phyloP scores from a whole-genome alignment of 2,329 filamentous ascomycete genomes.

The Xylaria polymorpha region DNA sequence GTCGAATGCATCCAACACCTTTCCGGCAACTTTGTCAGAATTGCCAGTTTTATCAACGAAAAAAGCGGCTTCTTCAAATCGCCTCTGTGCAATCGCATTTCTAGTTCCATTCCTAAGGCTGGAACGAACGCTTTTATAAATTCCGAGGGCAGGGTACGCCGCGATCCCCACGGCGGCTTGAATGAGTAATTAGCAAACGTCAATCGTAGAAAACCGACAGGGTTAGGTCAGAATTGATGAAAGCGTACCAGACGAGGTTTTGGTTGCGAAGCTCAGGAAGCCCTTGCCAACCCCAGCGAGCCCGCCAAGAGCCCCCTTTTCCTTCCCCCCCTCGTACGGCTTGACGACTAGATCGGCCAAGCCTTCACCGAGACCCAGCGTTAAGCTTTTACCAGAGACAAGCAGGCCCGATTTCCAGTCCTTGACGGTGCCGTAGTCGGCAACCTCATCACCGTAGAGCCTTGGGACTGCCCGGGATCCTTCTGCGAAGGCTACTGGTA shows the following conservation, averaged over 20 bases:
- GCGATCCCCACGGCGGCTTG: conserved; percentile 5
- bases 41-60: neutral
- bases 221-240: neutral
- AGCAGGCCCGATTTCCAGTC: conserved; percentile 2
- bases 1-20: conserved; percentile 1
- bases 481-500: neutral
- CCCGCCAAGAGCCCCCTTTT: conserved; percentile 3
- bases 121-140: conserved; percentile 5
- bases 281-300: conserved; percentile 2
- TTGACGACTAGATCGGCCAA: conserved; percentile 4
- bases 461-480: neutral
- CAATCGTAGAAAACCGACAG: neutral
- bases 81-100: neutral
- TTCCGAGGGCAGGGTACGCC: neutral
- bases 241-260: neutral
- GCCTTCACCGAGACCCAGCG: conserved; percentile 1
- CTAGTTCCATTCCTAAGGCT: conserved; percentile 8
- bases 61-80: neutral
- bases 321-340: conserved; percentile 8
- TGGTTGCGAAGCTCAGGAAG: neutral
- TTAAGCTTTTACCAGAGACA: neutral
- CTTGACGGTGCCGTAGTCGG: neutral
- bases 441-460: neutral
- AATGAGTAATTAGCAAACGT: neutral
- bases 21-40: neutral